phyloP scores from a whole-genome alignment of 2,329 filamentous ascomycete species.

The Coniochaeta ligniaria region DNA sequence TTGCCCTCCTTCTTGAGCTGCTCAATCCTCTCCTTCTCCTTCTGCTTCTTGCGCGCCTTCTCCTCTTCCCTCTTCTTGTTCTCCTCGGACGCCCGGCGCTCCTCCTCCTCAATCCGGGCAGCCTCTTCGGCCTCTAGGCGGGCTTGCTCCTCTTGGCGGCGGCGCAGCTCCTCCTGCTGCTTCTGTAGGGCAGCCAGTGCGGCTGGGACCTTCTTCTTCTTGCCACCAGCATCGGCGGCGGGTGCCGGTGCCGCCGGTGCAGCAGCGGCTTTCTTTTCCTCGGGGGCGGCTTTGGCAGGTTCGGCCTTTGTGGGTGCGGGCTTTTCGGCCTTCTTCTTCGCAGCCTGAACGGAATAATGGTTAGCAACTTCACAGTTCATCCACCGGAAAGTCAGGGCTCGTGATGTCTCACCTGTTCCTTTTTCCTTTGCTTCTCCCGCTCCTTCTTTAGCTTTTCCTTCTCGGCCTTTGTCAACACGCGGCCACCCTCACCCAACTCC shows the following conservation, averaged over 20 bases:
- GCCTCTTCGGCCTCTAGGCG: conserved; percentile 54
- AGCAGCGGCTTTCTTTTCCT: conserved; percentile 38
- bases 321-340: conserved; percentile 68
- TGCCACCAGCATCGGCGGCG: conserved; percentile 44
- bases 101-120: conserved; percentile 57
- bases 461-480: conserved; percentile 91
- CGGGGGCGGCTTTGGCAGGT: conserved; percentile 43
- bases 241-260: conserved; percentile 23
- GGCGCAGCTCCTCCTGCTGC: conserved; percentile 72
- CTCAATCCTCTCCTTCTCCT: conserved; percentile 79
- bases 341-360: conserved; percentile 45
- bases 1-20: conserved; percentile 84
- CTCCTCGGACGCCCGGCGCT: conserved; percentile 60
- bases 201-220: conserved; percentile 86
- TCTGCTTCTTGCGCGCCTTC: conserved; percentile 73
- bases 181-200: conserved; percentile 68
- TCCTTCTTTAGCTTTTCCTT: conserved; percentile 99
- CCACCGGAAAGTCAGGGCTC: neutral
- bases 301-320: conserved; percentile 38
- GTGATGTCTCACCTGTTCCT: conserved; percentile 62
- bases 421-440: conserved; percentile 96
- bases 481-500: conserved; percentile 49
- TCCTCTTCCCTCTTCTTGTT: conserved; percentile 63
- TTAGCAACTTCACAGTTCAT: conserved; percentile 23
- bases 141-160: conserved; percentile 56